Evolutionary conservation across 148 eudicot species (phyloP), one percentile per base, ranked within the genome.

Genomic region (Fagopyrum esculentum): DNA sequence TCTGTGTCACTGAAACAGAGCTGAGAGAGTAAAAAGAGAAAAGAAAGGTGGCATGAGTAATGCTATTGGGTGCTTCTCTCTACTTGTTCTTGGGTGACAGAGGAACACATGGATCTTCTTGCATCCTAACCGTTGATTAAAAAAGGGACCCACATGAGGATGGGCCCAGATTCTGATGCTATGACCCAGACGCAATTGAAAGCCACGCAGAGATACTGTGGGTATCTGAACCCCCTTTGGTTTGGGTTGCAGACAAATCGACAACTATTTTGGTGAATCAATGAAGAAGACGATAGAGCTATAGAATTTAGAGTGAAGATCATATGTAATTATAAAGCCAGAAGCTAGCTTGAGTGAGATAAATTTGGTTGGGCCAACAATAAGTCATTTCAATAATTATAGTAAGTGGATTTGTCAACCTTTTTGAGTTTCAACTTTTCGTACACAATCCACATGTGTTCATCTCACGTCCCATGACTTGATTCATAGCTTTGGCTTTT

Each of bases 91-190:
- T 66, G 9, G 71, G 71, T 66, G 71, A 66, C 47, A 40, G 71
- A 40, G 35, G 71, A 66, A 66, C 71, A 66, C 71, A 66, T 66
- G 71, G 71, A 43, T 46, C 46, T 40, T 43, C 43, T 7, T 12
- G 71, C 45, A 66, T 76, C 79, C 78, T 84, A 79, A 80, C 84
- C 86, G 84, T 81, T 54, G 80, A 81, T 76, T 45, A 40, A 15
- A 45, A 3, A 72, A 70, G 82, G 83, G 86, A 47, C 69, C 86
- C 81, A 69, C 13, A 30, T 4, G 16, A 11, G 2, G 26, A 2
- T 79, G 56, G 78, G 79, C 22, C 57, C 72, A 56, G 76, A 74
- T 56, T 74, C 76, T 74, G 68, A 74, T 74, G 66, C 76, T 3
- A 10, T 45, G 26, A 48, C 69, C 69, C 51, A 64, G 57, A 61